phyloP scores from a whole-genome alignment of 805 yeast genomes.

The Kodamaea kaohsiungensis region DNA sequence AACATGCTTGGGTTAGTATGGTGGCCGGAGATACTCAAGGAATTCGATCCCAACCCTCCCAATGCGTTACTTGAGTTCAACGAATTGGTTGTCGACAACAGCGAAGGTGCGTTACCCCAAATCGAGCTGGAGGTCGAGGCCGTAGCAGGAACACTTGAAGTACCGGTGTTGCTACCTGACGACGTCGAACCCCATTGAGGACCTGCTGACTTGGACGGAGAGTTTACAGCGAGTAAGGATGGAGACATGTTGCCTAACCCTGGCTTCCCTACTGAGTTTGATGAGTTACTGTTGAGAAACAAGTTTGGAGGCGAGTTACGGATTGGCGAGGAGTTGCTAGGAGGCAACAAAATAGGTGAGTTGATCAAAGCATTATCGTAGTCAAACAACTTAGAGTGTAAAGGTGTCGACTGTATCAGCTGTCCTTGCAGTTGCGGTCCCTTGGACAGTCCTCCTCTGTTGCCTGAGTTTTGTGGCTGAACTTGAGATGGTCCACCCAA shows the following conservation, averaged over 20 bases:
- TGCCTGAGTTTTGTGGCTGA: slow-evolving; percentile 8
- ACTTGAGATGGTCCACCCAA: slow-evolving; percentile 12
- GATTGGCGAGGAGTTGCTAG: slow-evolving; percentile 14
- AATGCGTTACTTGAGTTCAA: slow-evolving; percentile 5
- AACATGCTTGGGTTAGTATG: slow-evolving; percentile 8
- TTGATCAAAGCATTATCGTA: slow-evolving; percentile 13
- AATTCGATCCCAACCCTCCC: slow-evolving; percentile 4
- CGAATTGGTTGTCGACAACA: slow-evolving; percentile 9
- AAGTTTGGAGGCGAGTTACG: slow-evolving; percentile 27
- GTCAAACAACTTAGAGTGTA: slow-evolving; percentile 21
- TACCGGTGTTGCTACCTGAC: slow-evolving; percentile 5
- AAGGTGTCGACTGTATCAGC: slow-evolving; percentile 12
- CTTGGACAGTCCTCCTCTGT: slow-evolving; percentile 8
- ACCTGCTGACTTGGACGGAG: slow-evolving; percentile 3
- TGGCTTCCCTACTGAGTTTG: background rate
- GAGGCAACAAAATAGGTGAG: slow-evolving; percentile 25
- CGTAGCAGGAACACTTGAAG: slow-evolving; percentile 9
- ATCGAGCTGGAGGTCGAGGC: slow-evolving; percentile 18
- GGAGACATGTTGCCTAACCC: slow-evolving; percentile 13
- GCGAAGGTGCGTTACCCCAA: slow-evolving; percentile 22
- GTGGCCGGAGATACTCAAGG: slow-evolving; percentile 3
- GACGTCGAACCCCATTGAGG: slow-evolving; percentile 16
- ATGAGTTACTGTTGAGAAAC: slow-evolving; percentile 14
- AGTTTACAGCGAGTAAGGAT: slow-evolving; percentile 9
- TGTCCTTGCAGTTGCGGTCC: slow-evolving; percentile 4